Conservation (phyloP, 495 filamentous ascomycete species). For the Penicillium atrosanguineum region DNA sequence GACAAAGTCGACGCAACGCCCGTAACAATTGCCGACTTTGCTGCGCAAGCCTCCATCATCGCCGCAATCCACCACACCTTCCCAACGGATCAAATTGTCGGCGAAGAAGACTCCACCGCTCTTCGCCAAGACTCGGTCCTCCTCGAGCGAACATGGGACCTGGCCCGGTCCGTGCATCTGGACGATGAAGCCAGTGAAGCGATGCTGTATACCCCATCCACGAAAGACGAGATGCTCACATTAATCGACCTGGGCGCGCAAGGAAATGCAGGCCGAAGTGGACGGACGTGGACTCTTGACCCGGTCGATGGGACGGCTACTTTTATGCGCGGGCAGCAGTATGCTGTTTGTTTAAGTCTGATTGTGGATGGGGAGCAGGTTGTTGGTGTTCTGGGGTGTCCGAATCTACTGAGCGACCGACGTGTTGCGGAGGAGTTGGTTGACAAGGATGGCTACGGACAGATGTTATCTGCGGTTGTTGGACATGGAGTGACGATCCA, state of each 20-base stretch:
- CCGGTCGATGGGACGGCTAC: slow-evolving; percentile 71
- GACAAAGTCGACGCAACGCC: slow-evolving; percentile 59
- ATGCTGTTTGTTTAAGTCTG: slow-evolving; percentile 61
- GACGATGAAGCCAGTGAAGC: slow-evolving; percentile 40
- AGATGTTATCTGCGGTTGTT: slow-evolving; percentile 54
- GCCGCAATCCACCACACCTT: slow-evolving; percentile 52
- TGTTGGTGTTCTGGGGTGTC: slow-evolving; percentile 55
- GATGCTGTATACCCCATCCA: slow-evolving; percentile 38
- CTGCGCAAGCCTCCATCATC: slow-evolving; percentile 62
- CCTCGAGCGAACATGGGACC: slow-evolving; percentile 51
- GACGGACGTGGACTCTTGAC: slow-evolving; percentile 63
- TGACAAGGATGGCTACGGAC: slow-evolving; percentile 50
- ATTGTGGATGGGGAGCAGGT: slow-evolving; percentile 47
- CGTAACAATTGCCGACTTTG: slow-evolving; percentile 68
- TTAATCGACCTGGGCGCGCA: slow-evolving; percentile 60
- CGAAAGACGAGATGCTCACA: slow-evolving; percentile 55
- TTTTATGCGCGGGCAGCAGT: slow-evolving; percentile 61
- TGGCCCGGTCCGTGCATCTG: slow-evolving; percentile 40
- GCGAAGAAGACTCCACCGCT: slow-evolving; percentile 59
- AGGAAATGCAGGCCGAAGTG: slow-evolving; percentile 35
- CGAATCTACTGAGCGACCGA: slow-evolving; percentile 45
- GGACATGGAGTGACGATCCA: slow-evolving; percentile 56
- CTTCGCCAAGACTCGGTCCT: slow-evolving; percentile 49
- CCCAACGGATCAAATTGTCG: slow-evolving; percentile 56
- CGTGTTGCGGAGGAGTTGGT: slow-evolving; percentile 46